These are phyloP conservation scores for Cubamyces sp. DNA, from an alignment of 768 basidiomycete species.

Conservation along the genomic window DNA sequence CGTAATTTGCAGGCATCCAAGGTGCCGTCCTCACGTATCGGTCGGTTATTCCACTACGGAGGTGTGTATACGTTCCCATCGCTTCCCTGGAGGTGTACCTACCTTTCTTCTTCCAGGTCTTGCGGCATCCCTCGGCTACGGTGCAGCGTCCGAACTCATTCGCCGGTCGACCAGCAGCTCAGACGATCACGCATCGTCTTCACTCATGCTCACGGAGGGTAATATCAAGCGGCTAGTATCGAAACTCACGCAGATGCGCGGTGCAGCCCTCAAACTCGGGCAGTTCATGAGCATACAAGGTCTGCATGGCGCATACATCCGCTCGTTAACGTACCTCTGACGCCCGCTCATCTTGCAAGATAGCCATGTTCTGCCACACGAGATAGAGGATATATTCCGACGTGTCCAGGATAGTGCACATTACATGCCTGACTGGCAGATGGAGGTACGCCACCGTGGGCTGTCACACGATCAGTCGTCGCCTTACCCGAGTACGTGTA, in stretches of 20 bases:
- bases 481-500: constrained; percentile 28
- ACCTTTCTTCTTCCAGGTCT: constrained; percentile 57
- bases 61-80: constrained; percentile 48
- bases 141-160: constrained; percentile 86
- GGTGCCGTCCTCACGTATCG: constrained; percentile 89
- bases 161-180: constrained; percentile 60
- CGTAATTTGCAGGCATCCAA: constrained; percentile 76
- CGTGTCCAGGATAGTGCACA: constrained; percentile 94
- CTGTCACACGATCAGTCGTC: not conserved
- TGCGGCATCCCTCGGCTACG: constrained; percentile 86
- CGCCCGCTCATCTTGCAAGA: constrained; percentile 51
- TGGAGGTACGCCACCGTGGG: constrained; percentile 64
- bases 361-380: constrained; percentile 83
- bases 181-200: constrained; percentile 38
- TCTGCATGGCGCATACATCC: constrained; percentile 27
- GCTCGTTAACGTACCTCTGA: not conserved
- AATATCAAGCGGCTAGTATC: constrained; percentile 89
- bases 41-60: constrained; percentile 92
- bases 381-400: constrained; percentile 86
- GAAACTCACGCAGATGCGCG: constrained; percentile 94
- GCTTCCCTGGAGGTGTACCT: not conserved
- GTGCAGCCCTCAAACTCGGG: constrained; percentile 94
- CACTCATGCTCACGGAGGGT: constrained; percentile 86
- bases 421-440: constrained; percentile 99
- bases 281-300: constrained; percentile 99